A percentile compares a stretch with the other conserved stretches of the same genome.
Evolutionary conservation across 2,329 filamentous ascomycete genomes (phyloP).

Genomic region (Nigrospora oryzae): DNA sequence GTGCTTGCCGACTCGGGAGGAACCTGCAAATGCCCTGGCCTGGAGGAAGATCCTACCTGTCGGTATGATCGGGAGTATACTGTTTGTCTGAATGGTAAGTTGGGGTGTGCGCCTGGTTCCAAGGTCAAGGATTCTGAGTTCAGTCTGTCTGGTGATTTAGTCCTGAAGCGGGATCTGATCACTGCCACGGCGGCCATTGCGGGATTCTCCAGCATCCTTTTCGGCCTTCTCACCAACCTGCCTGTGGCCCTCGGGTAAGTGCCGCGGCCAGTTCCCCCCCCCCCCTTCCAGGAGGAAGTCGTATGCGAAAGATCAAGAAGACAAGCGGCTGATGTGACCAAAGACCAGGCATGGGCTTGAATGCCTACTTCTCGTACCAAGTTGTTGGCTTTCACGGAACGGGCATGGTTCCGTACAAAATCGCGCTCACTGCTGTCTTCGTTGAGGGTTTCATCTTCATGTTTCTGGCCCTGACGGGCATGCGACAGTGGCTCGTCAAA

Average conservation of each 20-base stretch:
- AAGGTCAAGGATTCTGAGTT: neutral
- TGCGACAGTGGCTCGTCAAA: conserved; percentile 65
- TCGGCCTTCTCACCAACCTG: conserved; percentile 75
- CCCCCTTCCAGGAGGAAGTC: neutral
- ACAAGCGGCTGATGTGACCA: too few species aligned
- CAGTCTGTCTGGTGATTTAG: conserved; percentile 17
- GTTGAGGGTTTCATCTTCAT: conserved; percentile 58
- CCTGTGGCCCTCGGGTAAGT: conserved; percentile 67
- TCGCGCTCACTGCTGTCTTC: conserved; percentile 57
- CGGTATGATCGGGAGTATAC: conserved; percentile 33
- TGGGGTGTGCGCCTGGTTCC: neutral
- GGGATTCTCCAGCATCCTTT: conserved; percentile 65
- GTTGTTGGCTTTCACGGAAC: conserved; percentile 53
- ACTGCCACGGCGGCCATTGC: conserved; percentile 77
- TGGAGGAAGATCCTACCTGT: conserved; percentile 33
- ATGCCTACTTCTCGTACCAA: conserved; percentile 61
- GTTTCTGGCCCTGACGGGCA: conserved; percentile 55
- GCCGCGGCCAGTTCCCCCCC: too few species aligned
- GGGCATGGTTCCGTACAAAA: conserved; percentile 47
- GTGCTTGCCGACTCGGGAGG: conserved; percentile 71
- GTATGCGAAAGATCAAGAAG: conserved; percentile 1
- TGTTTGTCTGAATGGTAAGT: conserved; percentile 37
- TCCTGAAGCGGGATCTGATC: conserved; percentile 67
- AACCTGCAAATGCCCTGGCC: conserved; percentile 57
- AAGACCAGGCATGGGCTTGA: conserved; percentile 60